Evolutionary conservation across 1,284 basidiomycete species (phyloP), one percentile per base, ranked within the genome.

Genomic region (Tilletia walkeri): DNA sequence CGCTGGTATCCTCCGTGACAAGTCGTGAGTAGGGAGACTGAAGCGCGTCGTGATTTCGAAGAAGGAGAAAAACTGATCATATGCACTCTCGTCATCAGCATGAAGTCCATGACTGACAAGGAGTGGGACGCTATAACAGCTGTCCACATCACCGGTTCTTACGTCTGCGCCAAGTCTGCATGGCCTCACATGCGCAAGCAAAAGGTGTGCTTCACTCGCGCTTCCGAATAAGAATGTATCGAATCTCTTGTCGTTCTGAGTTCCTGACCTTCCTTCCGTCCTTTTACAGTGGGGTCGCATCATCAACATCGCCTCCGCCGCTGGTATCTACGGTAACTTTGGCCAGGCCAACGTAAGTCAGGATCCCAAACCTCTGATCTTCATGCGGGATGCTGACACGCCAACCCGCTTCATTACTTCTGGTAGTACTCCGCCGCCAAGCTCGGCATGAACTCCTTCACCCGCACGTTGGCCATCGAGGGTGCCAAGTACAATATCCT

Each of bases 151-250:
- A 96, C 95, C 85, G 95, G 95, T 67, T 90, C 95, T 0, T 99
- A 90, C 85, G 87, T 93, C n/a, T 96, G 94, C 85, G 92, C 93
- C 56, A 95, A 95, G 84, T 95, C 96, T 59, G 94, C 90, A 45
- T 99, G 95, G 96, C 94, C 95, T 2, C 86, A 92, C 84, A 96
- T 99, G 88, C 89, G 83, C 80, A 92, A 92, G 82, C 94, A 97
- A 84, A 94, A 94, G 70, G 65, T 56, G 56, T 65, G 5, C 12
- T 59, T 53, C 10, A 12, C 4, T 12, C 38, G 14, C 12, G 14
- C 24, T 48, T n/a, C 14, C 5, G 20, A 49, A 18, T 30, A 38
- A 45, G 45, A 30, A 24, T 18, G 38, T 66, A 4, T 18, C 38
- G 38, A 6, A 45, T 48, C 34, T 34, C 24, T 38, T 45, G 24